phyloP scores from a whole-genome alignment of 805 yeast species.

The Nakazawaea pomicola region DNA sequence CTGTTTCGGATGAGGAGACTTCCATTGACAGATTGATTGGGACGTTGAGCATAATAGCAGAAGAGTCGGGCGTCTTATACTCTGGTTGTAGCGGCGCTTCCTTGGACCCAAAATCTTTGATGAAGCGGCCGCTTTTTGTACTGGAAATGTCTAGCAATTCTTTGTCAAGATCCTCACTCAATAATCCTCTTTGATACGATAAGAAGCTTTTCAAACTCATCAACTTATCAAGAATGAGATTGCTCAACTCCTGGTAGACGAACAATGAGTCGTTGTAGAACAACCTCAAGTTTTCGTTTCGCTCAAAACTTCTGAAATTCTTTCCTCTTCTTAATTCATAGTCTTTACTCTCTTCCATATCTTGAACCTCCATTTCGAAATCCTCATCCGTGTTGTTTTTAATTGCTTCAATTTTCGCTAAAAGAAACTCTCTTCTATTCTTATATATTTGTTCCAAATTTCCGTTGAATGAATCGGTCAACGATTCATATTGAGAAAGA shows the following conservation, averaged over 20 bases:
- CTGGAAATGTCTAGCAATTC: conserved; percentile 4
- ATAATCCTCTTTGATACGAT: conserved; percentile 2
- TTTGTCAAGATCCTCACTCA: conserved; percentile 2
- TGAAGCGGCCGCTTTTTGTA: conserved; percentile 1
- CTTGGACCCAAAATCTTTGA: conserved; percentile 3
- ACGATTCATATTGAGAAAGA: neutral
- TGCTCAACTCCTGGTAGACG: conserved; percentile 1
- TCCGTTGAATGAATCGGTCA: neutral
- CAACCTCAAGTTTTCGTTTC: conserved; percentile 7
- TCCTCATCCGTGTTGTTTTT: neutral
- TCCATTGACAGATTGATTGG: neutral
- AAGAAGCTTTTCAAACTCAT: conserved; percentile 4
- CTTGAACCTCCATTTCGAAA: neutral
- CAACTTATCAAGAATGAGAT: conserved; percentile 3
- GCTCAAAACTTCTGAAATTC: conserved; percentile 1
- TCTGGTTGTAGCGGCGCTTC: neutral
- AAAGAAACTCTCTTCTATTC: neutral
- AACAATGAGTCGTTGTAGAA: conserved; percentile 5
- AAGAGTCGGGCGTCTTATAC: too few relatives aligned
- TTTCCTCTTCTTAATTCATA: conserved; percentile 2
- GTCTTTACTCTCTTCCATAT: conserved; percentile 7
- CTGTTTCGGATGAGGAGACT: conserved; percentile 3
- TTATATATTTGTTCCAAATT: neutral
- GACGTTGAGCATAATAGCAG: too few relatives aligned
- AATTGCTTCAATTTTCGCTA: neutral